Conservation (phyloP, 106 monocot genomes). For the Hemerocallis citrina region DNA sequence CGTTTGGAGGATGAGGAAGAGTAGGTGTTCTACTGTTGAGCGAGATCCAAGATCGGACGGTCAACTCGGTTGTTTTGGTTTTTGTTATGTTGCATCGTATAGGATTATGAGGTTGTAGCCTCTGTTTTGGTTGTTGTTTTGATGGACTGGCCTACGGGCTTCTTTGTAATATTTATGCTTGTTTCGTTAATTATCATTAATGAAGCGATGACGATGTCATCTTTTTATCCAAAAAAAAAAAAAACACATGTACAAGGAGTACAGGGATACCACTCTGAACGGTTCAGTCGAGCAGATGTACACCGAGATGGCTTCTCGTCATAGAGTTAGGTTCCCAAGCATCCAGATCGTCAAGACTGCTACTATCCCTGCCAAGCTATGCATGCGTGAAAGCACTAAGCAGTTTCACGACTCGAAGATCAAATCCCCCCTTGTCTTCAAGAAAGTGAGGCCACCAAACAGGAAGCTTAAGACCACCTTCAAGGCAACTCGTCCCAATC, state of each 20-base stretch:
- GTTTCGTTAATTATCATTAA: too few species aligned
- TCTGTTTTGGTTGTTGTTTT: too few species aligned
- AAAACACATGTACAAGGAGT: conserved; percentile 97
- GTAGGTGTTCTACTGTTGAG: too few species aligned
- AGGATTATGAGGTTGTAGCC: too few species aligned
- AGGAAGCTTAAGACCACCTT: conserved; percentile 81
- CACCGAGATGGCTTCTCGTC: conserved; percentile 85
- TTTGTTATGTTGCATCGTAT: too few species aligned
- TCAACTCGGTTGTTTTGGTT: too few species aligned
- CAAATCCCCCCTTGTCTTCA: conserved; percentile 65
- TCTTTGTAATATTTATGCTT: too few species aligned
- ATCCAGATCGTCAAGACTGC: conserved; percentile 87
- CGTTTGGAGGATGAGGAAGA: too few species aligned
- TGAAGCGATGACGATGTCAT: too few species aligned
- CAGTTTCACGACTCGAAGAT: conserved; percentile 80
- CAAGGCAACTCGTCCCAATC: conserved; percentile 66
- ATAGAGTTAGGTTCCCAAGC: conserved; percentile 67
- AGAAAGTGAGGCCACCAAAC: conserved; percentile 67
- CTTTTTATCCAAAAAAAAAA: too few species aligned
- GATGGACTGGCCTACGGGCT: too few species aligned
- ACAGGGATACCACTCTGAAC: conserved; percentile 73
- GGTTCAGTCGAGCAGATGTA: conserved; percentile 86
- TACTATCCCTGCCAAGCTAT: conserved; percentile 57
- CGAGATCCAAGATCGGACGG: too few species aligned
- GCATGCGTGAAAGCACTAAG: conserved; percentile 78